These are phyloP conservation scores for Podospora conica DNA, from an alignment of 495 filamentous ascomycete genomes.

Conservation along the genomic window DNA sequence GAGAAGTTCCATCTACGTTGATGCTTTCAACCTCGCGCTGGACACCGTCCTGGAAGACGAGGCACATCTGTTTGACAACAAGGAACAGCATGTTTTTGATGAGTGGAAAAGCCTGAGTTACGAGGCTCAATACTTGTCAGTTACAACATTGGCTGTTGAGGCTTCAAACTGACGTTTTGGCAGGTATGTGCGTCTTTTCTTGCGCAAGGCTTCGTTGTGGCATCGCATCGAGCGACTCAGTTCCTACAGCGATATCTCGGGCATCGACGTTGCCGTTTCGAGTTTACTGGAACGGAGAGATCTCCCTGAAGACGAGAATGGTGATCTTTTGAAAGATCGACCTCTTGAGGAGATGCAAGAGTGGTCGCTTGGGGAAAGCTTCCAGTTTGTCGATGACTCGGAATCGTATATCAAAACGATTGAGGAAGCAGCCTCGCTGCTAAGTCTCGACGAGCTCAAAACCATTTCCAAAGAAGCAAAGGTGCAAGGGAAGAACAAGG, in stretches of 20 bases:
- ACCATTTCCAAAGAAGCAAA: constrained; percentile 78
- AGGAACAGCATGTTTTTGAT: constrained; percentile 71
- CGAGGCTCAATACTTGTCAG: constrained; percentile 87
- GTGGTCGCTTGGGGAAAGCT: constrained; percentile 44
- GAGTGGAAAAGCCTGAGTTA: constrained; percentile 70
- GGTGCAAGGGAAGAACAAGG: constrained; percentile 83
- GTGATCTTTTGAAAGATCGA: not conserved
- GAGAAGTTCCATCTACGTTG: constrained; percentile 86
- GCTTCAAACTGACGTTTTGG: constrained; percentile 8
- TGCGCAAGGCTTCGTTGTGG: constrained; percentile 93
- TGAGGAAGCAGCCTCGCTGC: constrained; percentile 76
- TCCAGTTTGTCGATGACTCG: constrained; percentile 75
- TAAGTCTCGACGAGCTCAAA: constrained; percentile 83
- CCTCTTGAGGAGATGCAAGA: constrained; percentile 30
- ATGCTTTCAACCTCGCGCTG: constrained; percentile 91
- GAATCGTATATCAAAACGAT: constrained; percentile 65
- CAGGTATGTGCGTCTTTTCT: constrained; percentile 83
- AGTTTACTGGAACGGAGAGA: constrained; percentile 39
- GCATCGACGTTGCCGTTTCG: constrained; percentile 58
- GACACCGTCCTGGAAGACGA: constrained; percentile 89
- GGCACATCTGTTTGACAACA: constrained; percentile 74
- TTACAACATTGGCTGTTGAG: not conserved
- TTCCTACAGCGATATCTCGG: constrained; percentile 77
- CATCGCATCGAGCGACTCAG: constrained; percentile 72
- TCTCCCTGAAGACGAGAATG: constrained; percentile 7